Evolutionary conservation across 768 basidiomycete species (phyloP).

Genomic region (Cyclocybe cylindracea): DNA sequence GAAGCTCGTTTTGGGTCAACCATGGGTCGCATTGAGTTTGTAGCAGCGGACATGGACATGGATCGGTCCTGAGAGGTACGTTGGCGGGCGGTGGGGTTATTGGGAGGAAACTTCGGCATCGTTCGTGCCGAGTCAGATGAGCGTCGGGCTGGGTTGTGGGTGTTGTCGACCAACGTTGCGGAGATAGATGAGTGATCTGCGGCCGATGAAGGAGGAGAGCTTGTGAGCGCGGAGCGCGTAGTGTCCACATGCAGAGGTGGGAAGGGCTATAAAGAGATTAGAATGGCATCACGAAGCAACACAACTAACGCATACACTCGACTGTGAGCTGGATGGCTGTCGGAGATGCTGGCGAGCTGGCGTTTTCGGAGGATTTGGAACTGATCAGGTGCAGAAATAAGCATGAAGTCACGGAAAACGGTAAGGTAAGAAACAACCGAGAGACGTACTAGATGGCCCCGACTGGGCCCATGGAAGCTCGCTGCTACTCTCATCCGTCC

Average conservation of each 20-base stretch:
- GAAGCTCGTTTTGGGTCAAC: conserved; percentile 37
- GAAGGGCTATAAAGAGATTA: conserved; percentile 23
- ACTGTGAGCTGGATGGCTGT: conserved; percentile 22
- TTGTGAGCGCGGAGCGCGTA: conserved; percentile 40
- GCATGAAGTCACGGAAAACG: conserved; percentile 20
- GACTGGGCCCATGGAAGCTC: conserved; percentile 61
- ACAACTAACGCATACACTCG: conserved; percentile 20
- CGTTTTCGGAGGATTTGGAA: conserved; percentile 18
- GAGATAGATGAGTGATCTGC: conserved; percentile 43
- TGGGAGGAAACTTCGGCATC: conserved; percentile 44
- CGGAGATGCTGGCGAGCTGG: conserved; percentile 29
- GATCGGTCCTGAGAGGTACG: conserved; percentile 67
- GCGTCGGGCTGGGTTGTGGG: conserved; percentile 42
- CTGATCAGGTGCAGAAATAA: conserved; percentile 6
- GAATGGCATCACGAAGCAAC: conserved; percentile 4
- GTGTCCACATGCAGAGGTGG: conserved; percentile 66
- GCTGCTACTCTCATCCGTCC: conserved; percentile 49
- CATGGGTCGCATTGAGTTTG: conserved; percentile 48
- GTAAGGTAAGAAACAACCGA: conserved; percentile 16
- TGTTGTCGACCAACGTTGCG: conserved; percentile 34
- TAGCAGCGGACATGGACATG: conserved; percentile 74
- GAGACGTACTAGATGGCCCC: conserved; percentile 44
- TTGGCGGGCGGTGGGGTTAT: conserved; percentile 51
- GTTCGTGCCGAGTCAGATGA: conserved; percentile 74
- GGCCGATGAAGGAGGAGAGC: conserved; percentile 25